Evolutionary conservation across 257 asterid species (phyloP), one percentile per base, ranked within the genome.

Genomic region (Solanum virginianum): DNA sequence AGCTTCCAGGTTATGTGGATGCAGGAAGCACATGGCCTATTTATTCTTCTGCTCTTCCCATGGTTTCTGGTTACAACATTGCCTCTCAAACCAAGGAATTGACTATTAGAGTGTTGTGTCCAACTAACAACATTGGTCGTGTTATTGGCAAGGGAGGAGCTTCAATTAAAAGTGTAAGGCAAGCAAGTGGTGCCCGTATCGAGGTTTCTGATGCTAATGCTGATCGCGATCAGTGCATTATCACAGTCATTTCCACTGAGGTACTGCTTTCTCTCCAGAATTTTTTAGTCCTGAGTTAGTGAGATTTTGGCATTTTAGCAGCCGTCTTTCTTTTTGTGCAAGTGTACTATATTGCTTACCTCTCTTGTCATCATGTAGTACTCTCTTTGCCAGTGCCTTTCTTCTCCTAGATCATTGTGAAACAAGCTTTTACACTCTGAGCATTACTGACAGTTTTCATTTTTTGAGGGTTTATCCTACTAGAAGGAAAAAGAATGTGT

Each of bases 131-230:
- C 89, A 91, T 96, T 86, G 98, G 99, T 22, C 99, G 97, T 80
- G 95, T 96, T 81, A 96, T 96, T 88, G 99, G 99, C 66, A 96
- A 93, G 88, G 97, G 97, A 56, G 99, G 99, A 83, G 89, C 88
- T 84, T 91, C 95, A 45, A 96, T 96, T 85, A 93, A 89, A 89
- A 87, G 90, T 85, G 88, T 96, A 85, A 85, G 98, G 86, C 99
- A 93, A 87, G 98, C 93, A 80, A 94, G 93, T 85, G 98, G 99
- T 87, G 98, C 98, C 85, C 94, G 92, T 86, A 88, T 96, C 86
- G 99, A 96, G 86, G 96, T 93, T 89, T 94, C 92, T 11, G 98
- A 94, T 90, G 91, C 89, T 74, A 95, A 91, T 88, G 70, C 94
- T 84, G 91, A 86, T 89, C 86, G 89, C 80, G 94, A 90, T 51